phyloP scores from a whole-genome alignment of 2,329 filamentous ascomycete species.

The Canariomyces notabilis region DNA sequence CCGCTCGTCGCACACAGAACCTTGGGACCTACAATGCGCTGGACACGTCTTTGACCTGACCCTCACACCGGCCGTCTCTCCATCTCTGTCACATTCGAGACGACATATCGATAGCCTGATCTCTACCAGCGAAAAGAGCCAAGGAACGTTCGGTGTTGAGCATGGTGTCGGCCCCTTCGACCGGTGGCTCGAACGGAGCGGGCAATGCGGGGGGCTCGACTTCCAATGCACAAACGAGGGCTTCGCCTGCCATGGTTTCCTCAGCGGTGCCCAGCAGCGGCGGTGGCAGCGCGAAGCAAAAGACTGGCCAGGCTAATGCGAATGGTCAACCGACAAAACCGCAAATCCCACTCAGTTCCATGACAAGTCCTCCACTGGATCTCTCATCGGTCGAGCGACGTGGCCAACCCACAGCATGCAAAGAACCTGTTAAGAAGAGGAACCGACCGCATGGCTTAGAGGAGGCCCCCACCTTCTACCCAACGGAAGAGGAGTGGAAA shows the following conservation, averaged over 20 bases:
- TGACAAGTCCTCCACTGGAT: conserved; percentile 64
- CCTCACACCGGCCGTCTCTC: conserved; percentile 6
- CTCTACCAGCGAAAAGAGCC: background rate
- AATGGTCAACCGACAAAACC: conserved; percentile 50
- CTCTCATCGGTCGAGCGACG: conserved; percentile 86
- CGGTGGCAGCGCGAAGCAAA: conserved; percentile 40
- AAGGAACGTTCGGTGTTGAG: conserved; percentile 3
- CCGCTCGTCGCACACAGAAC: conserved; percentile 3
- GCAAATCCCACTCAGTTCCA: conserved; percentile 49
- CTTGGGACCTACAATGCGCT: conserved; percentile 19
- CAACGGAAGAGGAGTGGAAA: conserved; percentile 89
- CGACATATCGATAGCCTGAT: background rate
- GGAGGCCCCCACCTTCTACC: conserved; percentile 85
- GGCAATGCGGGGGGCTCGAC: conserved; percentile 22
- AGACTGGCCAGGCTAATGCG: conserved; percentile 45
- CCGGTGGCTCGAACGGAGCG: conserved; percentile 14
- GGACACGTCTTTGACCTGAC: conserved; percentile 16
- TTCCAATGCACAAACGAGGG: conserved; percentile 47
- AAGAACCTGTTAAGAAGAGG: conserved; percentile 71
- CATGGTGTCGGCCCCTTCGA: conserved; percentile 21
- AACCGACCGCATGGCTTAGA: conserved; percentile 77
- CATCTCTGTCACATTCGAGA: background rate
- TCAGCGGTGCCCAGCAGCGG: conserved; percentile 28
- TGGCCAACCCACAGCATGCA: conserved; percentile 70
- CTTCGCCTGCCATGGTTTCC: conserved; percentile 43